Percentiles rank a stretch among this genome's conserved stretches.
Evolutionary conservation across 2,329 filamentous ascomycete species (phyloP).

Genomic region (Venturia carpophila): DNA sequence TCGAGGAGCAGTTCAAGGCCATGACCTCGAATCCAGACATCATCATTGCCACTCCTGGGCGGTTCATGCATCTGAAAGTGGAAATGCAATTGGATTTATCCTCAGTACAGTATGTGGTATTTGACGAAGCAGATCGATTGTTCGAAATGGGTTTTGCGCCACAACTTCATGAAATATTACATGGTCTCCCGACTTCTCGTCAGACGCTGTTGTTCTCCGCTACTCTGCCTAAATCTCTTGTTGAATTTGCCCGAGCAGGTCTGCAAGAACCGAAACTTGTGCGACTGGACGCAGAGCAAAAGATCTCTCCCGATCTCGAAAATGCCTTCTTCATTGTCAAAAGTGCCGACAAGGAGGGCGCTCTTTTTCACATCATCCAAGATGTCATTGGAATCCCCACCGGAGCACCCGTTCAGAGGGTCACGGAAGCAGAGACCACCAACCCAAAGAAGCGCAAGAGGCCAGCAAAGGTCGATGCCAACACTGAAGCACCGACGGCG

Average conservation of each 20-base stretch:
- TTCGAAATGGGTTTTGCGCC: constrained; percentile 99
- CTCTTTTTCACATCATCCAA: constrained; percentile 77
- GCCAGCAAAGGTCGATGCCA: constrained; percentile 30
- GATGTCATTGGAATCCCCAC: constrained; percentile 88
- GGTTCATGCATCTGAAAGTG: constrained; percentile 92
- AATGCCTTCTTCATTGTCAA: constrained; percentile 94
- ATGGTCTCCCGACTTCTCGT: constrained; percentile 72
- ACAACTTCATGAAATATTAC: constrained; percentile 86
- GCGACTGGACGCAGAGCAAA: constrained; percentile 86
- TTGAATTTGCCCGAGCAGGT: constrained; percentile 91
- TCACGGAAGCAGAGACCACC: constrained; percentile 34
- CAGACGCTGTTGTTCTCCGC: constrained; percentile 95
- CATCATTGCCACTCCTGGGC: constrained; percentile 91
- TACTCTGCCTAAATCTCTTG: constrained; percentile 84
- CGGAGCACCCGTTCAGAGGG: constrained; percentile 42
- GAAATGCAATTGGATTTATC: constrained; percentile 92
- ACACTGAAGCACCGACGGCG: constrained; percentile 65
- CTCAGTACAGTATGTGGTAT: constrained; percentile 88
- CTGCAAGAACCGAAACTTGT: constrained; percentile 87
- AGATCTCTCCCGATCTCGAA: constrained; percentile 92
- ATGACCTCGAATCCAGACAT: constrained; percentile 97
- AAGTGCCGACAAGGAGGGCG: constrained; percentile 86
- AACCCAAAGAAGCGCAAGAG: constrained; percentile 67
- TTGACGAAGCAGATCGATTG: constrained; percentile 91
- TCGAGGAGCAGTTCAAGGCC: constrained; percentile 89